Evolutionary conservation across 1,284 basidiomycete species (phyloP).

Genomic region (Trichosporon inkin): DNA sequence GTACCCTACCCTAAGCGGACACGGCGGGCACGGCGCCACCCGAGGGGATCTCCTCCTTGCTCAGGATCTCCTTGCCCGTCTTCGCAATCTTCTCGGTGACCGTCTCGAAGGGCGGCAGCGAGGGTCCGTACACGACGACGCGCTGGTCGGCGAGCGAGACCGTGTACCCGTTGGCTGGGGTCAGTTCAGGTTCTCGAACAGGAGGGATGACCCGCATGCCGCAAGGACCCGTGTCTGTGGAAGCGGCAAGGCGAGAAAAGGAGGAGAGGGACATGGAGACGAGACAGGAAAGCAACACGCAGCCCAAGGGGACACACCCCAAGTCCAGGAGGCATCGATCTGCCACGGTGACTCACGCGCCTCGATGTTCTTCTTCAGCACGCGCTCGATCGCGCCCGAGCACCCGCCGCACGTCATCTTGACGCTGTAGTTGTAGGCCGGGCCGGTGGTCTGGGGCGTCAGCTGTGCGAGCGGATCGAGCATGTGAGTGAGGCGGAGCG

Average conservation of each 20-base stretch:
- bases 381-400: conserved; percentile 48
- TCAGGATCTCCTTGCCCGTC: conserved; percentile 47
- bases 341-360: conserved; percentile 37
- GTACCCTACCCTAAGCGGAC: neutral
- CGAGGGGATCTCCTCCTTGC: conserved; percentile 26
- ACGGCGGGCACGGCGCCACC: conserved; percentile 17
- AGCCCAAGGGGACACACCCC: no score
- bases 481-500: neutral
- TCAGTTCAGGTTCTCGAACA: conserved; percentile 1
- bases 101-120: conserved; percentile 40
- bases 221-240: no score
- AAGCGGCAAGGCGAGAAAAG: no score
- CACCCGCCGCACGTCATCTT: conserved; percentile 51
- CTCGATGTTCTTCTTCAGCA: conserved; percentile 46
- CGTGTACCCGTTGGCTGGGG: conserved; percentile 41
- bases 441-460: conserved; percentile 22
- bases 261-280: neutral
- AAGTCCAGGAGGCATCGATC: no score
- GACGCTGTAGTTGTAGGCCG: conserved; percentile 47
- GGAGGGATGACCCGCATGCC: no score
- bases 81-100: conserved; percentile 48
- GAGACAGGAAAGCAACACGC: no score
- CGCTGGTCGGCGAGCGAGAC: conserved; percentile 45
- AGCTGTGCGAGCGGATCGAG: neutral
- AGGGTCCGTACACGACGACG: conserved; percentile 47